Evolutionary conservation across 129 eudicot genomes (phyloP).

Genomic region (Centaurea solstitialis): DNA sequence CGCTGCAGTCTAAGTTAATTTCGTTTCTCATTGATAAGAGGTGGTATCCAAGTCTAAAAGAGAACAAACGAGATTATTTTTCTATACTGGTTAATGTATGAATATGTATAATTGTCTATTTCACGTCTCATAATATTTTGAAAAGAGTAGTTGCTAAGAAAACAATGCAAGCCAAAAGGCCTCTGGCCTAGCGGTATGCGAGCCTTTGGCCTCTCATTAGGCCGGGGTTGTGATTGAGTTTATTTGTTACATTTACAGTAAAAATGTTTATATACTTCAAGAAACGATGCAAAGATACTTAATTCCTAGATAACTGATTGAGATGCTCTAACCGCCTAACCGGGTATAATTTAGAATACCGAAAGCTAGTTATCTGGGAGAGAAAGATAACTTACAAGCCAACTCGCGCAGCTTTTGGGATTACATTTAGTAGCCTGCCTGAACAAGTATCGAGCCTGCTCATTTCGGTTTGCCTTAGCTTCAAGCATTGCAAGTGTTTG

Average conservation of each 20-base stretch:
- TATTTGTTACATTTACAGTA: background rate
- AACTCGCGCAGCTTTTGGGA: constrained; percentile 93
- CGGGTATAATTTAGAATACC: background rate
- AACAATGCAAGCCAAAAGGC: too few relatives aligned
- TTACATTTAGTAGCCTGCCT: constrained; percentile 89
- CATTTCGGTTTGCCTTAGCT: constrained; percentile 77
- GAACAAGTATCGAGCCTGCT: constrained; percentile 83
- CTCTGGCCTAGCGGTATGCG: too few relatives aligned
- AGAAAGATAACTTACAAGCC: constrained; percentile 78
- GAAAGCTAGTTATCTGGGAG: background rate
- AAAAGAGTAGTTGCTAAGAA: background rate
- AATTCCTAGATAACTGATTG: background rate
- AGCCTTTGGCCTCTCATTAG: too few relatives aligned
- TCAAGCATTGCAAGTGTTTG: constrained; percentile 97
- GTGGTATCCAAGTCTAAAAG: too few relatives aligned
- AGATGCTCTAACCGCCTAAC: background rate
- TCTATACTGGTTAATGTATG: background rate
- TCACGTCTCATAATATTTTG: background rate
- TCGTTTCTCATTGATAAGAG: too few relatives aligned
- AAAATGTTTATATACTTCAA: background rate
- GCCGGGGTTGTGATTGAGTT: background rate
- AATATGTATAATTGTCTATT: background rate
- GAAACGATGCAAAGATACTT: background rate
- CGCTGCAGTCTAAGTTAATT: too few relatives aligned
- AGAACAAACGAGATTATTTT: background rate